Percentiles rank a stretch among this genome's conserved stretches.
phyloP scores from a whole-genome alignment of 805 yeast genomes.

The Saccharomycopsis malanga region DNA sequence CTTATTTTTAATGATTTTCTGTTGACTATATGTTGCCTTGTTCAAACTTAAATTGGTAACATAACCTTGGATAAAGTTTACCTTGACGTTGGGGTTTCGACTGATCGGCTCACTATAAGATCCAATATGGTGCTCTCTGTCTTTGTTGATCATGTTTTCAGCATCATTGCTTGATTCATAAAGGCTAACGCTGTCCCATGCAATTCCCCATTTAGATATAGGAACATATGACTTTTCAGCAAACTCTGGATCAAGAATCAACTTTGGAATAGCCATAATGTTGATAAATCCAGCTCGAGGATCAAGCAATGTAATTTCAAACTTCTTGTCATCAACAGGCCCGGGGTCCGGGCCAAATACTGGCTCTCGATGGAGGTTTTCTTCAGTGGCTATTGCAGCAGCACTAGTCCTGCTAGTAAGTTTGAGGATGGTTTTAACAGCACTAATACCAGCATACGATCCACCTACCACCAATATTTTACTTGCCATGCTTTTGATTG shows the following conservation, averaged over 20 bases:
- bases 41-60: not conserved
- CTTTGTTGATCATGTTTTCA: not conserved
- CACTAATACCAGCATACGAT: slow-evolving; percentile 15
- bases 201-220: slow-evolving; percentile 25
- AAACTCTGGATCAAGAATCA: slow-evolving; percentile 32
- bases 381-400: not conserved
- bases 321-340: not conserved
- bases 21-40: not conserved
- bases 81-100: slow-evolving; percentile 2
- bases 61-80: slow-evolving; percentile 10
- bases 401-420: not conserved
- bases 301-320: slow-evolving; percentile 32
- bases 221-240: slow-evolving; percentile 31
- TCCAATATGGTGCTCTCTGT: slow-evolving; percentile 1
- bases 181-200: slow-evolving; percentile 14
- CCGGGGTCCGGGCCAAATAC: not conserved
- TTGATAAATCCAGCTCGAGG: slow-evolving; percentile 38
- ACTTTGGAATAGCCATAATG: slow-evolving; percentile 34
- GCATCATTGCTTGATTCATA: not conserved
- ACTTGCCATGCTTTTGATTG: not conserved
- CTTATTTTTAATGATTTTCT: not conserved
- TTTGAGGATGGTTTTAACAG: slow-evolving; percentile 12
- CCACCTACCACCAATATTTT: slow-evolving; percentile 17
- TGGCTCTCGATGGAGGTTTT: no score
- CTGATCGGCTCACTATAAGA: slow-evolving; percentile 2